A percentile compares a stretch with the other conserved stretches of the same genome.
phyloP scores from a whole-genome alignment of 2,329 filamentous ascomycete genomes.

The Knoxdaviesia proteae region DNA sequence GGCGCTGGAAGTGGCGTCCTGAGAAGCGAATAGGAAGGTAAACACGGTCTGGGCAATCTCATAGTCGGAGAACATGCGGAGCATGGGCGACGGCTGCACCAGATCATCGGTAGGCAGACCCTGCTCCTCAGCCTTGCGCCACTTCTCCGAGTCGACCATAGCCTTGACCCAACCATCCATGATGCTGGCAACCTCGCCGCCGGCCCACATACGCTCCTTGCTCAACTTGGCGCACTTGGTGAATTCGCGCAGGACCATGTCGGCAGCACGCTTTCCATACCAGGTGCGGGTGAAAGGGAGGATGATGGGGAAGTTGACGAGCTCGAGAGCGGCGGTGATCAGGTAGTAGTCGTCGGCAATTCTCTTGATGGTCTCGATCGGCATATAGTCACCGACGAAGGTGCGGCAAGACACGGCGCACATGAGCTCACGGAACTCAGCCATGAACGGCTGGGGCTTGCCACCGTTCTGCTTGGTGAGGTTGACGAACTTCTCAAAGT shows the following conservation, averaged over 20 bases:
- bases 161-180: constrained; percentile 86
- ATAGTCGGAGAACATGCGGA: constrained; percentile 74
- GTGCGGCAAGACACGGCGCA: constrained; percentile 87
- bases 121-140: constrained; percentile 56
- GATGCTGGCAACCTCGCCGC: constrained; percentile 73
- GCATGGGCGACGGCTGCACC: constrained; percentile 62
- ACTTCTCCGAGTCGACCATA: constrained; percentile 69
- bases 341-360: constrained; percentile 94
- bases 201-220: constrained; percentile 77
- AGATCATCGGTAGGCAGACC: constrained; percentile 46
- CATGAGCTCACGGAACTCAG: constrained; percentile 82
- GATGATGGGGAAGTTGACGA: constrained; percentile 97
- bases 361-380: constrained; percentile 74
- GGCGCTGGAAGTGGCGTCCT: constrained; percentile 89
- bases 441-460: constrained; percentile 73
- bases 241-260: constrained; percentile 81
- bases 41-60: constrained; percentile 89
- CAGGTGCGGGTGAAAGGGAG: constrained; percentile 87
- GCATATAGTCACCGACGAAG: constrained; percentile 94
- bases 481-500: constrained; percentile 61
- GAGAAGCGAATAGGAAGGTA: constrained; percentile 91
- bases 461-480: constrained; percentile 51
- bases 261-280: constrained; percentile 90
- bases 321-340: constrained; percentile 83
- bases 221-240: constrained; percentile 80